A percentile compares a stretch with the other conserved stretches of the same genome.
phyloP scores from a whole-genome alignment of 139 green algal genomes.

The Bryopsis sp. region DNA sequence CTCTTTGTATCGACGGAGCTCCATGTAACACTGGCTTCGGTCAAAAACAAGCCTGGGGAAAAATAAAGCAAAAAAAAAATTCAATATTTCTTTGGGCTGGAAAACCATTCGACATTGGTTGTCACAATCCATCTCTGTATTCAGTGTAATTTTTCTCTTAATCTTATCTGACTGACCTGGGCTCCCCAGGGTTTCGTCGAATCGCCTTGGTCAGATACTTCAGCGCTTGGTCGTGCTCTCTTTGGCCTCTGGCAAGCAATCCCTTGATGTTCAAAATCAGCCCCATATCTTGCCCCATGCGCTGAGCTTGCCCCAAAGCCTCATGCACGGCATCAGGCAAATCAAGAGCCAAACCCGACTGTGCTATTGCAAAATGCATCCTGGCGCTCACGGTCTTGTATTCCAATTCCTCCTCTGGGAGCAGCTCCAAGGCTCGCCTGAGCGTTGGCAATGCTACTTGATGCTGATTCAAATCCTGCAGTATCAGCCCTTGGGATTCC shows the following conservation, averaged over 20 bases:
- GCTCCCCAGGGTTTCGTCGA: background rate
- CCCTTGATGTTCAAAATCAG: constrained; percentile 10
- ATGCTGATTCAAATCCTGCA: background rate
- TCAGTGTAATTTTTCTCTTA: no score
- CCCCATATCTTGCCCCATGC: constrained; percentile 1
- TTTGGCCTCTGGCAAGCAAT: background rate
- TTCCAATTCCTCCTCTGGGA: background rate
- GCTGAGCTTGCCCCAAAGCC: background rate
- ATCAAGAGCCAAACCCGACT: background rate
- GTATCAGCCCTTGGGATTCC: background rate
- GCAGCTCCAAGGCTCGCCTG: background rate
- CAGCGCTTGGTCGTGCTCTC: background rate
- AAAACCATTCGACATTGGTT: no score
- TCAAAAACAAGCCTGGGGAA: constrained; percentile 12
- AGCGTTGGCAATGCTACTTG: background rate
- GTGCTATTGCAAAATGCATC: constrained; percentile 10
- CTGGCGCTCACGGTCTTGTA: background rate
- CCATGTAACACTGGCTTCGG: constrained; percentile 8
- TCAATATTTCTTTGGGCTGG: no score
- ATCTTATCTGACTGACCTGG: background rate
- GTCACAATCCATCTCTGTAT: no score
- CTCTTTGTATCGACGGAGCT: background rate
- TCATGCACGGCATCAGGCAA: background rate
- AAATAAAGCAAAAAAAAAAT: no score
- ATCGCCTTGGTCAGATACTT: background rate